Evolutionary conservation across 75 land plant species (phyloP).

Genomic region (Selaginella moellendorffii): DNA sequence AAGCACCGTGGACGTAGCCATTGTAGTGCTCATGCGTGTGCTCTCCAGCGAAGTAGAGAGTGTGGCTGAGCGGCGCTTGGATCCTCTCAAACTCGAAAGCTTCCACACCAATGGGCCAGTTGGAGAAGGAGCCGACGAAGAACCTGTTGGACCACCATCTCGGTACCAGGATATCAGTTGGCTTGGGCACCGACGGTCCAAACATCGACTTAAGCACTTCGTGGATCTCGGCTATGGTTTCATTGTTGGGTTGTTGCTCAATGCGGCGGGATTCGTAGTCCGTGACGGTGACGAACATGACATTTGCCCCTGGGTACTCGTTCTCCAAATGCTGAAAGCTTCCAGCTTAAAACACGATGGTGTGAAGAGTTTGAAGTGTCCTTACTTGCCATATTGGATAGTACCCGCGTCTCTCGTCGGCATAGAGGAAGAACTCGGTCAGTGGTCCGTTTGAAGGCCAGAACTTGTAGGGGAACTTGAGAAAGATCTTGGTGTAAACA

Average conservation of each 20-base stretch:
- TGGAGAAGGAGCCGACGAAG: constrained; percentile 34
- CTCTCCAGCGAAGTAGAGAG: constrained; percentile 54
- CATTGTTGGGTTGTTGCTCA: constrained; percentile 39
- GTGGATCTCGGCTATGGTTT: constrained; percentile 41
- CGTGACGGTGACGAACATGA: constrained; percentile 46
- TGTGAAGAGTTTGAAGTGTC: too few species aligned
- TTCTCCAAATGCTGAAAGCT: constrained; percentile 52
- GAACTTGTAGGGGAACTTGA: too few species aligned
- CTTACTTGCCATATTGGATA: constrained; percentile 79
- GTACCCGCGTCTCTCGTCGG: constrained; percentile 60
- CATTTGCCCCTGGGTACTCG: constrained; percentile 38
- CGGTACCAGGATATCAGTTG: constrained; percentile 40
- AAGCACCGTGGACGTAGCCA: constrained; percentile 69
- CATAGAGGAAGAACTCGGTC: constrained; percentile 56
- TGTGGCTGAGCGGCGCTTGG: too few species aligned
- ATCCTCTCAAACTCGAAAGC: constrained; percentile 29
- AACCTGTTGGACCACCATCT: constrained; percentile 41
- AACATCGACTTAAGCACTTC: constrained; percentile 41
- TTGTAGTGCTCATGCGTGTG: constrained; percentile 47
- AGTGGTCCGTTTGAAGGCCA: too few species aligned
- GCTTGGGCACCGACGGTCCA: constrained; percentile 34
- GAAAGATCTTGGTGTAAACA: too few species aligned
- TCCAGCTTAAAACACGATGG: too few species aligned
- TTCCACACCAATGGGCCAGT: too few species aligned
- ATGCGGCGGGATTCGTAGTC: constrained; percentile 57